Evolutionary conservation across 768 basidiomycete genomes (phyloP), one percentile per base, ranked within the genome.

Genomic region (Russula ochroleuca): DNA sequence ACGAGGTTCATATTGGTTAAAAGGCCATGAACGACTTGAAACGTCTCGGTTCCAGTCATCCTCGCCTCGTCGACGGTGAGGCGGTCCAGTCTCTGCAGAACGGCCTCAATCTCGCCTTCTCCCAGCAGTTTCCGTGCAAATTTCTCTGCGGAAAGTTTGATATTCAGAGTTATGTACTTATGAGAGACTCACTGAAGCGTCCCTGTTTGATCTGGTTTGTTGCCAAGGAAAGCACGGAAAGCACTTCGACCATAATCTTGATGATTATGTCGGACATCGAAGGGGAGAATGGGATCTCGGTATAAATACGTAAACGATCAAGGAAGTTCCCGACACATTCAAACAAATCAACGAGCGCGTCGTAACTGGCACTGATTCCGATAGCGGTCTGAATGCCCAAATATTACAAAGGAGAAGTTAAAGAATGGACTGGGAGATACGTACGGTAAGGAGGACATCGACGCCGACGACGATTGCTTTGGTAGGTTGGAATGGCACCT

Each of bases 271-370:
- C 45, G 3, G 45, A n/a, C 41, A 62, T 55, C 13, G 35, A 14
- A 28, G 35, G 19, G 13, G 17, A 38, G 45, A 49, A 25, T 23
- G 23, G 11, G 45, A 47, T 31, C 28, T 40, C 35, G 21, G 17
- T 28, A 40, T 62, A 55, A 1, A 49, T 31, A 3, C 25, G 38
- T 13, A 55, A 33, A 3, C 45, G 61, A 38, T 31, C 31, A 19
- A 61, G 41, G 31, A 60, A 60, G 19, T 13, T 53, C 7, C 21
- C 59, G 15, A 53, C 23, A 15, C 59, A 37, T 40, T 48, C 57
- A n/a, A 52, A 63, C 28, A 49, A 43, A n/a, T 59, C 38, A 11
- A 59, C 10, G 9, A 61, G 45, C 1, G 35, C 33, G 14, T 61
- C 45, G 11, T 55, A 61, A 41, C 53, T 61, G 6, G 31, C 10